phyloP scores from a whole-genome alignment of 1,284 basidiomycete genomes.

The Tilletiopsis washingtonensis region DNA sequence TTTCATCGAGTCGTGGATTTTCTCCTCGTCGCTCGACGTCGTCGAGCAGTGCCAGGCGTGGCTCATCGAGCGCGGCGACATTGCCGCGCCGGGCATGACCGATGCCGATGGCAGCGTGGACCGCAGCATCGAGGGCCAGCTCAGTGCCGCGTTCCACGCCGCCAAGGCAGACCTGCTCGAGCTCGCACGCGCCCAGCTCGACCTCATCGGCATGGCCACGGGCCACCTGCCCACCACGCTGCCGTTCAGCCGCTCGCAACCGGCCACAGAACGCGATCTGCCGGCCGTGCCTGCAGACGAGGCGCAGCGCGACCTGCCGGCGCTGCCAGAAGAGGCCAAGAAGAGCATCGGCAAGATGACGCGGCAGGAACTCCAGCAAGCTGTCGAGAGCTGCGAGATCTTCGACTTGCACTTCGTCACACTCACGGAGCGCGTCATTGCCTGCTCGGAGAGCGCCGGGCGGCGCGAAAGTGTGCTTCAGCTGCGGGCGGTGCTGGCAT shows the following conservation, averaged over 20 bases:
- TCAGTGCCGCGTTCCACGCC: slow-evolving; percentile 33
- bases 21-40: slow-evolving; percentile 77
- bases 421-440: slow-evolving; percentile 69
- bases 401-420: slow-evolving; percentile 37
- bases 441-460: slow-evolving; percentile 67
- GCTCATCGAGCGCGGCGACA: slow-evolving; percentile 48
- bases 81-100: slow-evolving; percentile 2
- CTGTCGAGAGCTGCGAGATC: slow-evolving; percentile 52
- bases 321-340: slow-evolving; percentile 6
- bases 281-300: background rate
- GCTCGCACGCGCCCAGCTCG: slow-evolving; percentile 67
- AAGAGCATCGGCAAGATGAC: slow-evolving; percentile 49
- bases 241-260: slow-evolving; percentile 55
- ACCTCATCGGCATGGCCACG: slow-evolving; percentile 65
- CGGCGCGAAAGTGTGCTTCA: slow-evolving; percentile 75
- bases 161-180: slow-evolving; percentile 72
- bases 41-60: slow-evolving; percentile 76
- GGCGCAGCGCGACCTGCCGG: slow-evolving; percentile 15
- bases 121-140: slow-evolving; percentile 13
- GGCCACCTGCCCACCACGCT: slow-evolving; percentile 64
- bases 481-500: slow-evolving; percentile 72
- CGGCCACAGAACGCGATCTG: no score
- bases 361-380: slow-evolving; percentile 59
- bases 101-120: background rate
- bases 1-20: slow-evolving; percentile 90